A percentile compares a stretch with the other conserved stretches of the same genome.
Conservation (phyloP, 176 grass and related monocot genomes). For the Bolboschoenus planiculmis region DNA sequence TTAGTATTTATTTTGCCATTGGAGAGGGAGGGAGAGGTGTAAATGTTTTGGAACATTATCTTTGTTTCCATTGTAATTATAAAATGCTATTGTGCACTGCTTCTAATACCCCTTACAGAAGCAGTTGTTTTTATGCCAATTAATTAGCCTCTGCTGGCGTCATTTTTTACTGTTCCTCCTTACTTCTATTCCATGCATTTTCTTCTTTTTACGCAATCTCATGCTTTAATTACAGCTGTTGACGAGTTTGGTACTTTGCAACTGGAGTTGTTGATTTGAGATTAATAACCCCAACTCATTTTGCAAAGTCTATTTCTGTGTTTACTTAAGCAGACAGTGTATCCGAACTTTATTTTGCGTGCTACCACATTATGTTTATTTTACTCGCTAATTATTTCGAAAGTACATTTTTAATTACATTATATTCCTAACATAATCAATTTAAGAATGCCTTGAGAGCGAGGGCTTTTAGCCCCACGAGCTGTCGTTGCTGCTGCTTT, state of each 20-base stretch:
- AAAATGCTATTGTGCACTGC: not conserved
- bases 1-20: conserved; percentile 7
- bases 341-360: not conserved
- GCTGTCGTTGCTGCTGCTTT: too few species aligned
- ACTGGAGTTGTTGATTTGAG: not conserved
- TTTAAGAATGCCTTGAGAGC: too few species aligned
- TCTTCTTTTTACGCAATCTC: not conserved
- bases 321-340: not conserved
- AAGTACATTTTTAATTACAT: too few species aligned
- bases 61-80: conserved; percentile 7
- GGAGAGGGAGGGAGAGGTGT: not conserved
- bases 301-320: not conserved
- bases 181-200: not conserved
- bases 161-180: not conserved
- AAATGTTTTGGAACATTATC: not conserved
- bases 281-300: not conserved
- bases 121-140: not conserved
- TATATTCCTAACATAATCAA: too few species aligned
- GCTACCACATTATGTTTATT: not conserved
- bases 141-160: not conserved
- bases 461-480: too few species aligned
- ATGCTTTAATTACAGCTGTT: not conserved
- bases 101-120: conserved; percentile 10
- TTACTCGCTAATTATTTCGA: not conserved
- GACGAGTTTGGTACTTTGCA: not conserved